A percentile compares a stretch with the other conserved stretches of the same genome.
Conservation (phyloP, 2,329 filamentous ascomycete genomes). For the Ampelomyces quisqualis region DNA sequence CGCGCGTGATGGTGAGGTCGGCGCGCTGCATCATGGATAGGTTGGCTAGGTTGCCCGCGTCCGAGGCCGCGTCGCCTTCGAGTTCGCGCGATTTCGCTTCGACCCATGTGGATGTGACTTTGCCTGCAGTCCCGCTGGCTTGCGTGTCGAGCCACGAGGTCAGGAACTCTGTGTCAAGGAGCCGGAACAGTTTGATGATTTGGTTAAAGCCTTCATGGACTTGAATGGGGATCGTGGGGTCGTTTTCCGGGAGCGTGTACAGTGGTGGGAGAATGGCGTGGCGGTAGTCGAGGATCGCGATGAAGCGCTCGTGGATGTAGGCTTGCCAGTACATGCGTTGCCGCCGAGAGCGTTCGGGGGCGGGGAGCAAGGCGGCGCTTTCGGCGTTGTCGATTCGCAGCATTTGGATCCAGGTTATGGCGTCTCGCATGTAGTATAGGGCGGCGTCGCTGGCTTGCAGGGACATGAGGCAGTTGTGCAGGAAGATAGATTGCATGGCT, state of each 20-base stretch:
- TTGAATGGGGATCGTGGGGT: slow-evolving; percentile 42
- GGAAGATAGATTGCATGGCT: slow-evolving; percentile 55
- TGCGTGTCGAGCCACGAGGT: slow-evolving; percentile 48
- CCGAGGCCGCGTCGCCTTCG: slow-evolving; percentile 42
- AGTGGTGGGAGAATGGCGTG: slow-evolving; percentile 47
- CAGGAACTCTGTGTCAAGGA: slow-evolving; percentile 50
- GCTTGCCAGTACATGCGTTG: slow-evolving; percentile 59
- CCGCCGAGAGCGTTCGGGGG: slow-evolving; percentile 45
- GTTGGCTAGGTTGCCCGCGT: slow-evolving; percentile 42
- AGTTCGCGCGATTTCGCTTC: slow-evolving; percentile 50
- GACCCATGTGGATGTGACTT: slow-evolving; percentile 48
- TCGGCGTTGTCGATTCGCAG: slow-evolving; percentile 47
- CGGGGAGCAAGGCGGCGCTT: slow-evolving; percentile 32
- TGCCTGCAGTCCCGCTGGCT: slow-evolving; percentile 9
- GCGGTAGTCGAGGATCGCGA: slow-evolving; percentile 55
- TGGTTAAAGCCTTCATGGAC: slow-evolving; percentile 49
- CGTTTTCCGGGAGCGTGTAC: slow-evolving; percentile 44
- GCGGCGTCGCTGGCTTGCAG: slow-evolving; percentile 52
- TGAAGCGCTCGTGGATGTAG: slow-evolving; percentile 59
- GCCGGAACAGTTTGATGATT: slow-evolving; percentile 49
- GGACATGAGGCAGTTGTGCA: slow-evolving; percentile 56
- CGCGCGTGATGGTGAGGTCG: slow-evolving; percentile 53
- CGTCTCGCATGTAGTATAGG: slow-evolving; percentile 55
- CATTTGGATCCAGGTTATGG: slow-evolving; percentile 45
- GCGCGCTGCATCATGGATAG: slow-evolving; percentile 50